These are phyloP conservation scores for Malus asiatica DNA, from an alignment of 306 rosid species.

Conservation along the genomic window DNA sequence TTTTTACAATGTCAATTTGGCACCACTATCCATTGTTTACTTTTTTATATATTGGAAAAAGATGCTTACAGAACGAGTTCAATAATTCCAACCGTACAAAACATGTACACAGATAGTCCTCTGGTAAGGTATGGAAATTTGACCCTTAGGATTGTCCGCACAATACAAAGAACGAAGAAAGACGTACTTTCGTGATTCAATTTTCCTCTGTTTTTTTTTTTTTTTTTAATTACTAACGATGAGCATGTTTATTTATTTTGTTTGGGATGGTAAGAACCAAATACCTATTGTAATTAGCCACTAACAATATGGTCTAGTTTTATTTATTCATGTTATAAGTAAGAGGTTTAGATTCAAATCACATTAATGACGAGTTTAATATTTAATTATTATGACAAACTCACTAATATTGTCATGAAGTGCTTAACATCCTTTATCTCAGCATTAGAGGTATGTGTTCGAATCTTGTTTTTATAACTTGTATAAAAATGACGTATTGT, in stretches of 20 bases:
- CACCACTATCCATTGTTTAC: neutral
- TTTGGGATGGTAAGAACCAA: neutral
- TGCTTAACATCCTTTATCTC: too few relatives aligned
- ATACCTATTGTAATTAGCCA: neutral
- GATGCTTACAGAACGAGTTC: too few relatives aligned
- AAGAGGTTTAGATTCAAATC: too few relatives aligned
- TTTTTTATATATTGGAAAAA: neutral
- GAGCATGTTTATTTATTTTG: neutral
- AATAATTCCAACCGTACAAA: neutral
- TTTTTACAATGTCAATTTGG: neutral
- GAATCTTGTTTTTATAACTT: too few relatives aligned
- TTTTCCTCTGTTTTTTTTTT: neutral
- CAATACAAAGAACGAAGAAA: neutral
- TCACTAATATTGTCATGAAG: too few relatives aligned
- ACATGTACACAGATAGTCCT: neutral
- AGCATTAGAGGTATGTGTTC: too few relatives aligned
- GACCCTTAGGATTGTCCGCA: neutral
- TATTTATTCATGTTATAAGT: too few relatives aligned
- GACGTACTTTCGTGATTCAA: neutral
- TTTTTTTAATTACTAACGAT: neutral
- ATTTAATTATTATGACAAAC: too few relatives aligned
- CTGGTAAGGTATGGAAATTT: neutral
- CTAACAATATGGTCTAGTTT: too few relatives aligned
- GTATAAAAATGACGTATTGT: too few relatives aligned
- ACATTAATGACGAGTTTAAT: too few relatives aligned